phyloP scores from a whole-genome alignment of 768 basidiomycete species.

The Mycena filopes region DNA sequence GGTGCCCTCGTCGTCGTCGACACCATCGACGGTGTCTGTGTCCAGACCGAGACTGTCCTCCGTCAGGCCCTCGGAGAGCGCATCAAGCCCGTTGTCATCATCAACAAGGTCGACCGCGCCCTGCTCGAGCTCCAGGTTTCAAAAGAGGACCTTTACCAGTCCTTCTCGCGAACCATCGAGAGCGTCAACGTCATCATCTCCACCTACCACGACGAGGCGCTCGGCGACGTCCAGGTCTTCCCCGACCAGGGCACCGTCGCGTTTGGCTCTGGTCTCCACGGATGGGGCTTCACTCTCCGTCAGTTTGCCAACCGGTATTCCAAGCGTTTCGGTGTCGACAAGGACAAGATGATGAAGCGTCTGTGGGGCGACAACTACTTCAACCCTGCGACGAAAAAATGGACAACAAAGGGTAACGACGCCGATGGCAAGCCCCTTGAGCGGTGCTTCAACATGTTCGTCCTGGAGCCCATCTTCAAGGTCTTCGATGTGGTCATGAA shows the following conservation, averaged over 20 bases:
- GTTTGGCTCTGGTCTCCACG: conserved; percentile 99
- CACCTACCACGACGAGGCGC: conserved; percentile 93
- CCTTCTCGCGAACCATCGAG: conserved; percentile 97
- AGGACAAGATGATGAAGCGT: conserved; percentile 89
- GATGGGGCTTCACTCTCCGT: conserved; percentile 99
- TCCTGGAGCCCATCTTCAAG: conserved; percentile 98
- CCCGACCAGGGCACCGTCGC: conserved; percentile 98
- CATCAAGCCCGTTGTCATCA: conserved; percentile 99
- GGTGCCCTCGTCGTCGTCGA: conserved; percentile 99
- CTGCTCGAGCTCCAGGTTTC: conserved; percentile 97
- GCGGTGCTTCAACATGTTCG: conserved; percentile 98
- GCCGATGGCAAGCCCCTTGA: conserved; percentile 91
- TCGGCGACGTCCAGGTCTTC: conserved; percentile 99
- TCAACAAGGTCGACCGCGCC: conserved; percentile 99
- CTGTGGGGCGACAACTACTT: conserved; percentile 95
- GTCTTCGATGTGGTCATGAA: conserved; percentile 99
- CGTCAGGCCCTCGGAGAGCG: conserved; percentile 97
- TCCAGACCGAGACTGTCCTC: conserved; percentile 99
- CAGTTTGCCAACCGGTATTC: conserved; percentile 95
- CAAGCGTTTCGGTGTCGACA: conserved; percentile 99
- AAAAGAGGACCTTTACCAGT: conserved; percentile 98
- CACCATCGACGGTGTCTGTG: conserved; percentile 99
- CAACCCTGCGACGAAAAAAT: conserved; percentile 97
- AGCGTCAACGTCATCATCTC: conserved; percentile 98
- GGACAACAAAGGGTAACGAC: conserved; percentile 82